Conservation (phyloP, 352 stramenopile genomes). For the Globisporangium mamillatum region DNA sequence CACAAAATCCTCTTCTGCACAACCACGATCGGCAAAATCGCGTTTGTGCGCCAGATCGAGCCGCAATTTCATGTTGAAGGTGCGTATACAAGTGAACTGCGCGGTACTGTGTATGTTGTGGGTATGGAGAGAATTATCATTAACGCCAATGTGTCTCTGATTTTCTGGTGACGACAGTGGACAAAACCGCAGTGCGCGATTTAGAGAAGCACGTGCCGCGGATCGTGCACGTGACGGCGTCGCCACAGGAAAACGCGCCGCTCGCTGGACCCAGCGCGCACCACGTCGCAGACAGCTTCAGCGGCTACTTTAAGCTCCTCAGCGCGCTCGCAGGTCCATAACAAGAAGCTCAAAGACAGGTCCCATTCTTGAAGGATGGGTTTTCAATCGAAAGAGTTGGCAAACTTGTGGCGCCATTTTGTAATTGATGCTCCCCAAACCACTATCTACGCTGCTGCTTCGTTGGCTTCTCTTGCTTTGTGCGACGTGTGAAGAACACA, state of each 20-base stretch:
- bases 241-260: slow-evolving; percentile 21
- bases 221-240: slow-evolving; percentile 56
- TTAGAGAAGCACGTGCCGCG: slow-evolving; percentile 77
- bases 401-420: neutral
- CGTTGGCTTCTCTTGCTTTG: slow-evolving; percentile 8
- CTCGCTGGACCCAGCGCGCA: slow-evolving; percentile 32
- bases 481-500: slow-evolving; percentile 23
- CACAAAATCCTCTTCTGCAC: slow-evolving; percentile 86
- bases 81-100: slow-evolving; percentile 20
- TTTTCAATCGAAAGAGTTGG: neutral
- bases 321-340: slow-evolving; percentile 21
- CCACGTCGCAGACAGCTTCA: slow-evolving; percentile 66
- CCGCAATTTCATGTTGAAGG: slow-evolving; percentile 81
- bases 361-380: neutral
- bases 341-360: neutral
- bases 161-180: slow-evolving; percentile 30
- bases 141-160: slow-evolving; percentile 9
- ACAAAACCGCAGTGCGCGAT: slow-evolving; percentile 47
- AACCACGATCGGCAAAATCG: slow-evolving; percentile 71
- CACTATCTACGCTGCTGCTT: neutral
- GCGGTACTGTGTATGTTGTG: neutral
- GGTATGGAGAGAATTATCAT: neutral
- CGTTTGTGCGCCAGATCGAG: slow-evolving; percentile 86
- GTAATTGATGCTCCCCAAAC: neutral
- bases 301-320: slow-evolving; percentile 66